A percentile compares a stretch with the other conserved stretches of the same genome.
Conservation (phyloP, 176 grass and related monocot genomes). For the Paspalum vaginatum region DNA sequence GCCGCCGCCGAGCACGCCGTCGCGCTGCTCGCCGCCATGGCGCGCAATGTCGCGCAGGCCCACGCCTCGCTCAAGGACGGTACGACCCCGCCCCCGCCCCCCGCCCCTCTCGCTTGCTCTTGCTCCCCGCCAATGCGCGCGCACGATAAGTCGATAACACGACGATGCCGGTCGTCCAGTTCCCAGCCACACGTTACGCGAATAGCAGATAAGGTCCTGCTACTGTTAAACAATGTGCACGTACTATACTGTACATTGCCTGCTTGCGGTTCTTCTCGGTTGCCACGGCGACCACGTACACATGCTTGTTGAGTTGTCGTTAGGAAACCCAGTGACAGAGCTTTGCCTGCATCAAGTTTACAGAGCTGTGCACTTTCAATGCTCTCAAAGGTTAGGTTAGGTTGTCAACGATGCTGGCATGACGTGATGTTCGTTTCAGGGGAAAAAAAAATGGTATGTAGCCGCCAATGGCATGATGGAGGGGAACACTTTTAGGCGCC, state of each 20-base stretch:
- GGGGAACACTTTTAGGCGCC: background rate
- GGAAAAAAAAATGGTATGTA: background rate
- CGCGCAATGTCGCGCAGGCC: constrained; percentile 74
- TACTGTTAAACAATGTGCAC: background rate
- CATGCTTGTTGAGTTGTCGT: background rate
- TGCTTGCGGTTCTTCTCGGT: background rate
- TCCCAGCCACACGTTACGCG: background rate
- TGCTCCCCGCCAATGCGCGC: background rate
- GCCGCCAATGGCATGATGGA: background rate
- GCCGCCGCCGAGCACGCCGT: constrained; percentile 83
- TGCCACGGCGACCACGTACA: background rate
- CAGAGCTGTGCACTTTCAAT: background rate
- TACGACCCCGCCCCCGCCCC: too few relatives aligned
- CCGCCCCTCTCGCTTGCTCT: background rate
- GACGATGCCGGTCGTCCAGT: too few relatives aligned
- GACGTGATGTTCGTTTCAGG: background rate
- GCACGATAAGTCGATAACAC: background rate
- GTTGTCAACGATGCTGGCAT: constrained; percentile 1
- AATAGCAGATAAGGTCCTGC: constrained; percentile 6
- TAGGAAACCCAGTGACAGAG: background rate
- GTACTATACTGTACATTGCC: background rate
- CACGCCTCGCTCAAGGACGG: constrained; percentile 78
- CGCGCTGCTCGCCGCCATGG: constrained; percentile 81
- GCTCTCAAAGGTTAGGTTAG: constrained; percentile 31
- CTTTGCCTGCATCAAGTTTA: background rate